phyloP scores from a whole-genome alignment of 2,329 filamentous ascomycete species.

The Colletotrichum tamarilloi region DNA sequence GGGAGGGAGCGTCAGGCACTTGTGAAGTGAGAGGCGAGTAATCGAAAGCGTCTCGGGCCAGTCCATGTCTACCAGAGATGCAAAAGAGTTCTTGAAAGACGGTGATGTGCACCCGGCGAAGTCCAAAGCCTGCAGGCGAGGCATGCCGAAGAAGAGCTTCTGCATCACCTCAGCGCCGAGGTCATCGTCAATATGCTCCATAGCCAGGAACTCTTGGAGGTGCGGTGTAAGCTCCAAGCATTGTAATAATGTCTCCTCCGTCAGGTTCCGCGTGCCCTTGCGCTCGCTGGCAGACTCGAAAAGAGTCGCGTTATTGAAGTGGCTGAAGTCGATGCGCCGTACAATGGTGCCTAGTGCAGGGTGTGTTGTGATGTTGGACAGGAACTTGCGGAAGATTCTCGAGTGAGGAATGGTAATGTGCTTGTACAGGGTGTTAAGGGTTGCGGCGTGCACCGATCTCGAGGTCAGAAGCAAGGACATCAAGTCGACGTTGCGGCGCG shows the following conservation, averaged over 20 bases:
- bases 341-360: slow-evolving; percentile 79
- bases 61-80: slow-evolving; percentile 59
- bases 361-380: slow-evolving; percentile 74
- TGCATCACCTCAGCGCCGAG: slow-evolving; percentile 74
- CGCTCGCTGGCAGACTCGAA: slow-evolving; percentile 82
- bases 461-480: slow-evolving; percentile 82
- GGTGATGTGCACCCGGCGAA: slow-evolving; percentile 81
- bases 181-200: slow-evolving; percentile 85
- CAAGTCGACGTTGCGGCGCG: slow-evolving; percentile 81
- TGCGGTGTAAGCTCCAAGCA: slow-evolving; percentile 79
- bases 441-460: slow-evolving; percentile 77
- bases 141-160: slow-evolving; percentile 77
- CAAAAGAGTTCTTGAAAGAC: slow-evolving; percentile 74
- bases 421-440: slow-evolving; percentile 79
- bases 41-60: slow-evolving; percentile 69
- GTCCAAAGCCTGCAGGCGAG: slow-evolving; percentile 75
- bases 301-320: slow-evolving; percentile 83
- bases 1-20: slow-evolving; percentile 77
- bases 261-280: slow-evolving; percentile 79
- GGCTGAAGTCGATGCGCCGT: slow-evolving; percentile 83
- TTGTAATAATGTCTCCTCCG: slow-evolving; percentile 76
- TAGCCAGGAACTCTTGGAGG: slow-evolving; percentile 80
- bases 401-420: slow-evolving; percentile 88
- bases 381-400: slow-evolving; percentile 84
- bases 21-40: slow-evolving; percentile 79